phyloP scores from a whole-genome alignment of 1,139 yeast species.

The Lodderomyces theae region DNA sequence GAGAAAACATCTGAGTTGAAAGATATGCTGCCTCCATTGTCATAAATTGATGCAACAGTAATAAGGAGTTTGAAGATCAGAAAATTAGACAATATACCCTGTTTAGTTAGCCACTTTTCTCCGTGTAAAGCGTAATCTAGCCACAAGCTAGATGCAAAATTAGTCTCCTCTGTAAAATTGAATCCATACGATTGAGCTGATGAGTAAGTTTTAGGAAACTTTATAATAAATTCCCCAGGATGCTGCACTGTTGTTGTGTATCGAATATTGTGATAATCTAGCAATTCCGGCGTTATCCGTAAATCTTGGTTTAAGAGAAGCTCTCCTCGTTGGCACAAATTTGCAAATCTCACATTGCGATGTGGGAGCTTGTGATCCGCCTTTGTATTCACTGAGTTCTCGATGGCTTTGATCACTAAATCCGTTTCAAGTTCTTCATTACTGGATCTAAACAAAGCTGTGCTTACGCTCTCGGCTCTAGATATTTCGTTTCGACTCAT shows the following conservation, averaged over 20 bases:
- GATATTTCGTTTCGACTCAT: constrained; percentile 20
- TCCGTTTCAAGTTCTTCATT: constrained; percentile 26
- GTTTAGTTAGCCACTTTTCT: constrained; percentile 52
- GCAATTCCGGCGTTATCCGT: constrained; percentile 46
- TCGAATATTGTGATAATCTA: constrained; percentile 47
- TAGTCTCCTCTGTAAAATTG: constrained; percentile 52
- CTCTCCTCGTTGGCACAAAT: constrained; percentile 17
- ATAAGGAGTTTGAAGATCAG: constrained; percentile 48
- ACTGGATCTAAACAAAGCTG: not conserved
- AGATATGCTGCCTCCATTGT: constrained; percentile 28
- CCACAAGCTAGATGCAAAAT: constrained; percentile 63
- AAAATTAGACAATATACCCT: constrained; percentile 48
- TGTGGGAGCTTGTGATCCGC: constrained; percentile 26
- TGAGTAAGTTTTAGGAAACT: constrained; percentile 54
- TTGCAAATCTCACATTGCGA: constrained; percentile 25
- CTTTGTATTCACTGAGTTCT: constrained; percentile 27
- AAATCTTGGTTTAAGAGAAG: constrained; percentile 35
- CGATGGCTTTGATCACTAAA: constrained; percentile 27
- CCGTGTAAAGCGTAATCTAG: constrained; percentile 46
- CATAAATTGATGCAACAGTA: constrained; percentile 44
- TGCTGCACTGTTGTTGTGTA: constrained; percentile 48
- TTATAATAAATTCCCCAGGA: constrained; percentile 60
- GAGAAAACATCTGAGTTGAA: constrained; percentile 30
- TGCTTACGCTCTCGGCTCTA: constrained; percentile 18
- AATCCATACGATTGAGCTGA: constrained; percentile 53